Evolutionary conservation across 192 early-diverging fungal genomes (phyloP).

Genomic region (Mortierella alpina): DNA sequence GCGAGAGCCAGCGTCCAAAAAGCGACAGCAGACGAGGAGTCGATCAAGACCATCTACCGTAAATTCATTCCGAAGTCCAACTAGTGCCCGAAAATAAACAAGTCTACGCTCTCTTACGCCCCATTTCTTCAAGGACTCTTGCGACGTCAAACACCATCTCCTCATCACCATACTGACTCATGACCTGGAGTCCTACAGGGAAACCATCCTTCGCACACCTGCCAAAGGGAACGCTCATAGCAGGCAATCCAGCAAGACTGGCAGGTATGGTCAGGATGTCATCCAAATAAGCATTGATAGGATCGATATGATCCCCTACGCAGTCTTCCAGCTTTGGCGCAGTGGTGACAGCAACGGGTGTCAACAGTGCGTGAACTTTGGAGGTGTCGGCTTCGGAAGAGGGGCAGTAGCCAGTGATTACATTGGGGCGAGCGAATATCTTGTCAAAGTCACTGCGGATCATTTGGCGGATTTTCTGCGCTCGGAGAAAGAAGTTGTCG

Average conservation of each 20-base stretch:
- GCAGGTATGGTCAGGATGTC: constrained; percentile 93
- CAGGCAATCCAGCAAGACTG: constrained; percentile 85
- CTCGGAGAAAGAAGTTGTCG: constrained; percentile 78
- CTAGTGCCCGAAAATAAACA: neutral
- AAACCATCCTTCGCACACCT: constrained; percentile 57
- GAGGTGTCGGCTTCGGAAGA: neutral
- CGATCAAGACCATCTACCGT: constrained; percentile 3
- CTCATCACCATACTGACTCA: constrained; percentile 89
- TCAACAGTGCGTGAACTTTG: constrained; percentile 80
- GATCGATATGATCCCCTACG: constrained; percentile 32
- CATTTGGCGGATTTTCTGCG: constrained; percentile 84
- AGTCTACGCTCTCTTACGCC: neutral
- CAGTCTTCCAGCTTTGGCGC: constrained; percentile 69
- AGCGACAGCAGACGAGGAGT: constrained; percentile 1
- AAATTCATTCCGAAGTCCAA: constrained; percentile 19
- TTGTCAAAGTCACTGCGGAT: constrained; percentile 83
- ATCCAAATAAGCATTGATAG: constrained; percentile 76
- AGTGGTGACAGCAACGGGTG: constrained; percentile 78
- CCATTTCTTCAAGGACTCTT: constrained; percentile 42
- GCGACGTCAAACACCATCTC: constrained; percentile 64
- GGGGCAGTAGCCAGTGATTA: constrained; percentile 30
- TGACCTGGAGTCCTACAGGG: constrained; percentile 88
- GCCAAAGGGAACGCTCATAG: constrained; percentile 73
- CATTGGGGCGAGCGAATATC: constrained; percentile 76
- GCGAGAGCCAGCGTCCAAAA: constrained; percentile 6